A percentile compares a stretch with the other conserved stretches of the same genome.
Evolutionary conservation across 768 basidiomycete genomes (phyloP).

Genomic region (Lactifluus rugatus): DNA sequence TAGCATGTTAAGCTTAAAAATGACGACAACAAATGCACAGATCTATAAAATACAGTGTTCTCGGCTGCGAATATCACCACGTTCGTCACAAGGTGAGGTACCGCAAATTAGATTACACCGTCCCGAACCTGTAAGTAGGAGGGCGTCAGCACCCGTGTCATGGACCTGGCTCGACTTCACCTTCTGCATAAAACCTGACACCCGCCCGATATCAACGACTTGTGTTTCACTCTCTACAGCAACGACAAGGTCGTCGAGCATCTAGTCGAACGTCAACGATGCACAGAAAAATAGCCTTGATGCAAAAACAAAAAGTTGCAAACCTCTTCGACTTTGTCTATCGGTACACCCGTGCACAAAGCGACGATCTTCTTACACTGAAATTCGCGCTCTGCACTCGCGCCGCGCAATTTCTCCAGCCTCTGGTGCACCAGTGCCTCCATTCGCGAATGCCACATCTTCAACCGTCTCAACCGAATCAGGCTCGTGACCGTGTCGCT

Average conservation of each 20-base stretch:
- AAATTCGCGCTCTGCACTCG: slow-evolving; percentile 80
- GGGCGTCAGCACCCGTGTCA: neutral
- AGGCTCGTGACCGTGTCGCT: slow-evolving; percentile 50
- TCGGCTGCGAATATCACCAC: neutral
- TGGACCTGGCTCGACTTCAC: slow-evolving; percentile 29
- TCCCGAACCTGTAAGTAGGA: slow-evolving; percentile 41
- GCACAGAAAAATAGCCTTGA: neutral
- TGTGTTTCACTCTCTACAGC: slow-evolving; percentile 85
- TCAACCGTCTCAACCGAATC: slow-evolving; percentile 64
- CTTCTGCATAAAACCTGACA: slow-evolving; percentile 90
- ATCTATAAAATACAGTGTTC: slow-evolving; percentile 13
- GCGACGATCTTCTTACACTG: slow-evolving; percentile 90
- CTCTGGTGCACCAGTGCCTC: slow-evolving; percentile 64
- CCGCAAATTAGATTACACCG: slow-evolving; percentile 40
- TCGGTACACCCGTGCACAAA: slow-evolving; percentile 74
- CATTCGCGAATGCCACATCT: slow-evolving; percentile 74
- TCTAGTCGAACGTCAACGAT: slow-evolving; percentile 33
- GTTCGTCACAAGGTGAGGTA: neutral
- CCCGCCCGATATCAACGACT: slow-evolving; percentile 71
- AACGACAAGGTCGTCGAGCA: slow-evolving; percentile 75
- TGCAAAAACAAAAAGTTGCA: slow-evolving; percentile 24
- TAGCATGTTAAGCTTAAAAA: slow-evolving; percentile 17
- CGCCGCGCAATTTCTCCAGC: slow-evolving; percentile 61
- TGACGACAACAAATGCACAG: slow-evolving; percentile 13
- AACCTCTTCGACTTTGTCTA: slow-evolving; percentile 86